phyloP scores from a whole-genome alignment of 2,329 filamentous ascomycete genomes.

The Alternaria infectoria region DNA sequence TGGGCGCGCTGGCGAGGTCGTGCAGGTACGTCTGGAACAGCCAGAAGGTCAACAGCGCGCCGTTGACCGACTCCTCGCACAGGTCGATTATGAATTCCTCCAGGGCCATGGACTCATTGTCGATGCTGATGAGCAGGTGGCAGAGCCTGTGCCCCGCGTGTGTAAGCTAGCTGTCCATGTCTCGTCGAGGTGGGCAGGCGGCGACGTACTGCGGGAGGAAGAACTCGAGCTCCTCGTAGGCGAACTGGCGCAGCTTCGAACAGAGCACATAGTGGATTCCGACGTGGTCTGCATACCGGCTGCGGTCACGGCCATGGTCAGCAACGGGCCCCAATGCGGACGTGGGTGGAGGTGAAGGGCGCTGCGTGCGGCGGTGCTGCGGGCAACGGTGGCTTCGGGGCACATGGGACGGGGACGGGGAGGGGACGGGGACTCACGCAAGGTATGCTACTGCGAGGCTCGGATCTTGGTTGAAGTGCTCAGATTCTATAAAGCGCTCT shows the following conservation, averaged over 20 bases:
- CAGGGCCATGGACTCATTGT: conserved; percentile 90
- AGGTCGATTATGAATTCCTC: conserved; percentile 87
- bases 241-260: conserved; percentile 86
- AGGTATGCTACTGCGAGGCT: conserved; percentile 89
- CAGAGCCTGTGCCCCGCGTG: conserved; percentile 61
- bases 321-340: conserved; percentile 11
- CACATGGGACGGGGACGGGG: conserved; percentile 32
- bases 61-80: conserved; percentile 86
- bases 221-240: conserved; percentile 91
- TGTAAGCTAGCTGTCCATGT: conserved; percentile 49
- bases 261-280: conserved; percentile 89
- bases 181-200: conserved; percentile 15
- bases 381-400: conserved; percentile 36
- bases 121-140: conserved; percentile 84
- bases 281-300: conserved; percentile 87
- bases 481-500: conserved; percentile 89
- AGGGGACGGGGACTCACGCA: conserved; percentile 68
- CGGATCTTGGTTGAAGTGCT: conserved; percentile 91
- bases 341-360: conserved; percentile 10
- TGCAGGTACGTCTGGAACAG: conserved; percentile 87
- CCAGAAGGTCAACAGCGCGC: conserved; percentile 86
- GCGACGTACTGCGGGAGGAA: conserved; percentile 70
- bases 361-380: conserved; percentile 23
- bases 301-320: conserved; percentile 48
- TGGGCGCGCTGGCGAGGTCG: conserved; percentile 77